Base-by-base conservation (phyloP, 1,284 basidiomycete species). In the Ganoderma resinaceum region DNA sequence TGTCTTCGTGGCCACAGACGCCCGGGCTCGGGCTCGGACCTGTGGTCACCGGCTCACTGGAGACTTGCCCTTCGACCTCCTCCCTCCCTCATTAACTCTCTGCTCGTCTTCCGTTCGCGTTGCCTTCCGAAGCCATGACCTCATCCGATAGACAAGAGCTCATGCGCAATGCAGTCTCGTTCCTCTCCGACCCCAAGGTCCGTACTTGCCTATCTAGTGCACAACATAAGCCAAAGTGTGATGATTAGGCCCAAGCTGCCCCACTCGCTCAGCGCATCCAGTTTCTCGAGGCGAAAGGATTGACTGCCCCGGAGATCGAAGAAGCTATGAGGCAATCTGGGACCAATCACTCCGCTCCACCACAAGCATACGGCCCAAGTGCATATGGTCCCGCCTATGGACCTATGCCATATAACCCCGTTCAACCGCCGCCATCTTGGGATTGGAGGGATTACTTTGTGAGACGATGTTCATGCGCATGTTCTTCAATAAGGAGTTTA, bases 361-460 rank as follows among this genome's bases (percentile, higher is more conserved):
- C 65, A 29, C 73, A 73, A 43, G 66, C 75, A 61, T 77, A 78
- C 60, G 37, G 64, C 4, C 66, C 71, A 42, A 72, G 79, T 29
- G 67, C 80, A 20, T 82, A 85, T 65, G 75, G 78, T 29, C 77
- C 82, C 35, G 74, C 77, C 2, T 89, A 89, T 77, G 82, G 78
- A 2, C 81, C 82, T 33, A 72, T 81, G 46, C 80, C 82, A 1
- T 87, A 87, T 75, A 72, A 80, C 49, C 77, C 78, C 14, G 65
- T 63, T 67, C 80, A 82, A 69, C 82, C 83, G 63, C 77, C 80
- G 40, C 70, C 78, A 42, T 89, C 87, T 23, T 91, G 91, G 85
- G 96, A 98, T 80, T 98, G 96, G 96, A 85, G 96, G 69, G 96
- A 98, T 80, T 94, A 97, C 79, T 98, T 98, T 80, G 95, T 96